Base-by-base conservation (phyloP, 306 rosid genomes). In the Prunus padus region DNA sequence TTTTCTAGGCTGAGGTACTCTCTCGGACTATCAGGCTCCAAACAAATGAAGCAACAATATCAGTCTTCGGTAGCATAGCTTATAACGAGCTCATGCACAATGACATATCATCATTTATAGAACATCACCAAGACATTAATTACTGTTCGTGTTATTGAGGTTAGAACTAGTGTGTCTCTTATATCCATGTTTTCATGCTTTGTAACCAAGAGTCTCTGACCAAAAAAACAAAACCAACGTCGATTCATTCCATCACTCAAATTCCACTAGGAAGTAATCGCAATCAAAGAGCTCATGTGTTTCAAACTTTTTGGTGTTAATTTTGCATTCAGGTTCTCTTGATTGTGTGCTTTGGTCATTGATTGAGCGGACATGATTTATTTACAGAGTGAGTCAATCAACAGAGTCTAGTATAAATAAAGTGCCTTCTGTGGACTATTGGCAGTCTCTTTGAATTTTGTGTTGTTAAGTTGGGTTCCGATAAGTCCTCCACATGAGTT, bases 1-100 rank as follows among this genome's bases (percentile, higher is more conserved):
- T 69, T 26, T 69, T 69, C 19, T 51, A 11, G 30, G 74, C 63
- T 70, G 47, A 18, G 11, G 30, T 69, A 26, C 73, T 25, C 42
- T 68, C 44, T 8, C 50, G 37, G 57, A 15, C 40, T 31, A 14
- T n/a, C 2, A 2, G 57, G 22, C 25, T 20, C 22, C 22, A 55
- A 54, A n/a, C 60, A 54, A 8, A 20, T n/a, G 60, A 54, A 54
- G 25, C 23, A 54, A 54, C 60, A n/a, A 8, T 11, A 46, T 46
- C 51, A 46, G 4, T 16, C 68, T 64, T 64, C 6, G 22, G 14
- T 37, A n/a, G 47, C 69, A 30, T 16, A 18, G 16, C 49, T 65
- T 37, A 37, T 40, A 20, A 33, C 20, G 1, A 12, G 69, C 49
- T n/a, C 4, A 23, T 37, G 11, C 74, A 26, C 40, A 3, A 71